These are phyloP conservation scores for Nicotiana paniculata DNA, from an alignment of 257 asterid species.

Conservation along the genomic window DNA sequence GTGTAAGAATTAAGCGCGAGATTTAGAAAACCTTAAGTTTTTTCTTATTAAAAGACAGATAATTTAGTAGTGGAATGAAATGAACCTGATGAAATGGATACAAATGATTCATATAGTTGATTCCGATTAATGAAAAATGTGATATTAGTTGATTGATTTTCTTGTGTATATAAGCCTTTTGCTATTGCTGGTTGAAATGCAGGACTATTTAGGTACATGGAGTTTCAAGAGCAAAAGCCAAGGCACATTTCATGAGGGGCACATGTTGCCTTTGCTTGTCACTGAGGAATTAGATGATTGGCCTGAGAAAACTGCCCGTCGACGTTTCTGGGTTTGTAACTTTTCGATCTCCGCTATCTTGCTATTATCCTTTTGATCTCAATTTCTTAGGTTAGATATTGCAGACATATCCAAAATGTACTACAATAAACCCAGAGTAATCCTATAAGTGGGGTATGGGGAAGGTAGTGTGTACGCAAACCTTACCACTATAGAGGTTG, in stretches of 20 bases:
- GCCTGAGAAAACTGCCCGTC: conserved; percentile 90
- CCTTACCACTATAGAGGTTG: no score
- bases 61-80: no score
- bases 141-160: background rate
- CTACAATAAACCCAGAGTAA: no score
- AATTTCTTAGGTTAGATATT: background rate
- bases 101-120: background rate
- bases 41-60: no score
- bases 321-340: conserved; percentile 69
- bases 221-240: conserved; percentile 57
- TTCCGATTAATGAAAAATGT: background rate
- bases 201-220: conserved; percentile 37
- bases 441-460: no score
- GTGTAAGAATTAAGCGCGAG: no score
- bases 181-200: conserved; percentile 11
- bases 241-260: conserved; percentile 70
- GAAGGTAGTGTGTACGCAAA: no score
- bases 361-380: background rate
- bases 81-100: no score
- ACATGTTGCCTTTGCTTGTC: conserved; percentile 71
- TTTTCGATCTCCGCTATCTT: background rate
- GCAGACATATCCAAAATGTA: background rate
- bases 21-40: no score
- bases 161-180: background rate
- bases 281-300: conserved; percentile 74